Conservation (phyloP, 371 early-diverging fungal species). For the Amoeboaphelidium protococcarum region DNA sequence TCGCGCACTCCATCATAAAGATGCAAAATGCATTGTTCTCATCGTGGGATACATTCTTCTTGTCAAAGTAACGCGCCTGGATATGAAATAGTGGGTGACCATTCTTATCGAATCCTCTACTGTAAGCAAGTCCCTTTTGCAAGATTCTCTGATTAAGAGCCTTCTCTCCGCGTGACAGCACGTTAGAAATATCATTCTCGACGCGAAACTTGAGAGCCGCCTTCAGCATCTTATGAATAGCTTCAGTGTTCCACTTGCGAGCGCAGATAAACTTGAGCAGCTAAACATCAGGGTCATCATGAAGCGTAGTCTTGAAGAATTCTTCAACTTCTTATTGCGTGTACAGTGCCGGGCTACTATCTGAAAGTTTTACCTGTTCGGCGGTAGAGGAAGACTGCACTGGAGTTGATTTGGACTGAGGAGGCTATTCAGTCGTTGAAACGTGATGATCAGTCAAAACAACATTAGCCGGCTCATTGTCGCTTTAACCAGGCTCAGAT, state of each 20-base stretch:
- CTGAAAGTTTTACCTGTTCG: too few relatives aligned
- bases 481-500: too few relatives aligned
- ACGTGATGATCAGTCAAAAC: too few relatives aligned
- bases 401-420: too few relatives aligned
- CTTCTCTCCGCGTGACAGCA: background rate
- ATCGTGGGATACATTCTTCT: background rate
- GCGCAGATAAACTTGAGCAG: background rate
- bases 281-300: background rate
- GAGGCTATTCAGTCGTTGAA: too few relatives aligned
- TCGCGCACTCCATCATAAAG: background rate
- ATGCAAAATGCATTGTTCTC: background rate
- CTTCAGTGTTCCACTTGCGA: background rate
- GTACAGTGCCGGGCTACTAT: too few relatives aligned
- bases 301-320: too few relatives aligned
- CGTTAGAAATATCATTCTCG: background rate
- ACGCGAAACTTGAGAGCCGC: background rate
- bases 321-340: too few relatives aligned
- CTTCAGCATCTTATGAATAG: background rate
- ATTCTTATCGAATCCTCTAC: background rate
- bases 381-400: too few relatives aligned
- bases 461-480: too few relatives aligned
- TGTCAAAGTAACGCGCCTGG: background rate
- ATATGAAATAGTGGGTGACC: background rate
- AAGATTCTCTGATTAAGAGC: background rate
- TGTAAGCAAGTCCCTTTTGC: background rate